phyloP scores from a whole-genome alignment of 176 grass and related monocot genomes.

The Oryza officinalis region DNA sequence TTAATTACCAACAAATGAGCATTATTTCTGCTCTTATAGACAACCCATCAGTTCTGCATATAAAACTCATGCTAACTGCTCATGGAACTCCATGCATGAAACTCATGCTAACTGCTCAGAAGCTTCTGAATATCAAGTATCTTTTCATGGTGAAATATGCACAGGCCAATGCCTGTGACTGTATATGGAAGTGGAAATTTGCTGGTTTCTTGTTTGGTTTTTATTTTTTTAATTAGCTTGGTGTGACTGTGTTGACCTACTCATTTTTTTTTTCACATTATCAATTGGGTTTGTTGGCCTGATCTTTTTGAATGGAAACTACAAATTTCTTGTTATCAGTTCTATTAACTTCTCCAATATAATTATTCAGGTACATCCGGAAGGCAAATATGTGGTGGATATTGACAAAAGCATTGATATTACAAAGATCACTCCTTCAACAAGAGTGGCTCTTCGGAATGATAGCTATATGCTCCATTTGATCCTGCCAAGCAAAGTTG shows the following conservation, averaged over 20 bases:
- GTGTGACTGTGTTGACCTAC: not conserved
- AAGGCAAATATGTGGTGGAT: slow-evolving; percentile 98
- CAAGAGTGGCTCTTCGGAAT: slow-evolving; percentile 97
- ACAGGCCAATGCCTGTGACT: not conserved
- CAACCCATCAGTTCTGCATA: not conserved
- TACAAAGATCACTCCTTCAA: slow-evolving; percentile 95
- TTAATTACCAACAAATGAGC: not conserved
- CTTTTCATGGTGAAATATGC: not conserved
- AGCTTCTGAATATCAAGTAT: not conserved
- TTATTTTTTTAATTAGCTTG: not conserved
- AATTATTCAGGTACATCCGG: slow-evolving; percentile 85
- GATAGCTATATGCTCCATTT: slow-evolving; percentile 97
- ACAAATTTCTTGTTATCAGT: not conserved
- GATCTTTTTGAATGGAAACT: not conserved
- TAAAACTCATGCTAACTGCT: not conserved
- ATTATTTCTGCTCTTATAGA: not conserved
- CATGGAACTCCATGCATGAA: not conserved
- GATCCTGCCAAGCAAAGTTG: slow-evolving; percentile 93
- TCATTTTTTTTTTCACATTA: not conserved
- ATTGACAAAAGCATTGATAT: slow-evolving; percentile 98
- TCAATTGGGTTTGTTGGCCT: not conserved
- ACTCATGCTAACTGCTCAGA: not conserved
- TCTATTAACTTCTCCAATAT: slow-evolving; percentile 29
- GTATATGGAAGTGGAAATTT: not conserved
- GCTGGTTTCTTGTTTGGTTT: not conserved